Percentiles rank a stretch among this genome's conserved stretches.
These are phyloP conservation scores for Phialophora expanda DNA, from an alignment of 2,329 filamentous ascomycete species.

Conservation along the genomic window DNA sequence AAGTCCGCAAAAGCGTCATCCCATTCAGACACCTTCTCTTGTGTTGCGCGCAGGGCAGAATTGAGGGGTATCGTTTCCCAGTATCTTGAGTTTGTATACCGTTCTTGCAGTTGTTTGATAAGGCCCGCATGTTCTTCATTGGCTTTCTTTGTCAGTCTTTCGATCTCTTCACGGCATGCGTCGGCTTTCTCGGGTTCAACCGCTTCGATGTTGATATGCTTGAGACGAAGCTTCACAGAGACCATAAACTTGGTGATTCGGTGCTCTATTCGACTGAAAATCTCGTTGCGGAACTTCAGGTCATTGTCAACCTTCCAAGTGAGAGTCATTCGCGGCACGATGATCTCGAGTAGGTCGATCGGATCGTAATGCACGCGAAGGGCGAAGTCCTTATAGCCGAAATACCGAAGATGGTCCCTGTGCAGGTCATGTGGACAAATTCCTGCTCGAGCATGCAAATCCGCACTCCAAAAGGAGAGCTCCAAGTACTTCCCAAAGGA, in stretches of 20 bases:
- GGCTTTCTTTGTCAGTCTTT: constrained; percentile 74
- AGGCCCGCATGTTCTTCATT: constrained; percentile 81
- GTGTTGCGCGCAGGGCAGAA: constrained; percentile 81
- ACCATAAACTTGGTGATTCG: constrained; percentile 84
- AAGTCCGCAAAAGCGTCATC: constrained; percentile 89
- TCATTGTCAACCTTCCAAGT: constrained; percentile 99
- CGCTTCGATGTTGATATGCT: constrained; percentile 88
- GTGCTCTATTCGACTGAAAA: constrained; percentile 80
- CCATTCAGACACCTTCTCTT: constrained; percentile 93
- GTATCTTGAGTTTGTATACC: constrained; percentile 91
- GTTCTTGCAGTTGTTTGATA: constrained; percentile 78
- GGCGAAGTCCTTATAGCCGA: constrained; percentile 83
- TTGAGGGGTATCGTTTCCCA: constrained; percentile 97
- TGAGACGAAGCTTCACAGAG: constrained; percentile 81
- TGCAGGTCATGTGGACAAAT: constrained; percentile 91
- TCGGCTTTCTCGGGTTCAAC: constrained; percentile 86
- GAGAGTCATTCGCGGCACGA: constrained; percentile 85
- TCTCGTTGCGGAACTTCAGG: constrained; percentile 87
- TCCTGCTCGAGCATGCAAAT: constrained; percentile 73
- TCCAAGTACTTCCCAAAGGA: constrained; percentile 99
- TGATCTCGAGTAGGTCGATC: constrained; percentile 90
- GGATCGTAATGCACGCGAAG: constrained; percentile 90
- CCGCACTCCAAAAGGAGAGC: constrained; percentile 91
- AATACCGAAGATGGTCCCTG: constrained; percentile 89
- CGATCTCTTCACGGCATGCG: constrained; percentile 79